Base-by-base conservation (phyloP, 768 basidiomycete genomes). In the Pisolithus marmoratus region DNA sequence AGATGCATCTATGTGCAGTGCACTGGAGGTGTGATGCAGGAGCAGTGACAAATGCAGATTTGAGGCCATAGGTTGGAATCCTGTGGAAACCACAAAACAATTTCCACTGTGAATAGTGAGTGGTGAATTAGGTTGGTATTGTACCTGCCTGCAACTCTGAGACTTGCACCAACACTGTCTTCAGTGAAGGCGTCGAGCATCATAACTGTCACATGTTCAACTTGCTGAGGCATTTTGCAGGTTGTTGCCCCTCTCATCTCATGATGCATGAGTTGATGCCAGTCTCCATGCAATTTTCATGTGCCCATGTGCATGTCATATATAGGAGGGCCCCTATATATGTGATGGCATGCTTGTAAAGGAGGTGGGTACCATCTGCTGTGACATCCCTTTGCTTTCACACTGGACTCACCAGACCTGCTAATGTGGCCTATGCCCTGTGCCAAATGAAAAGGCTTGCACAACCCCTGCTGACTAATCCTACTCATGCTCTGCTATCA, bases 131-230 rank as follows among this genome's bases (percentile, higher is more conserved):
- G 34, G 15, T 34, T n/a, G n/a, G 34, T 5, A 34, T 2, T 12
- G 12, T 64, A 84, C 84, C 79, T 71, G 58, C 83, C 84, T 23
- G 79, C 78, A 44, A 85, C 66, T 52, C 83, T 73, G 54, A 85
- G 56, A 66, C 85, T 86, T 50, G 67, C 69, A 43, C 79, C 79
- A 43, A 72, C 58, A 29, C 75, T 56, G 17, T 63, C 58, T n/a
- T 71, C 63, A 23, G 65, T 62, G 41, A 84, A 63, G 38, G 66
- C 69, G 49, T 69, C 63, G 37, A 85, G 48, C 61, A 64, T 72
- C 44, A 71, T 74, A 19, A 76, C 73, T 41, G 56, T 68, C 19
- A 77, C 81, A 50, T 63, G 60, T 38, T 79, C 76, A 45, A 78
- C 72, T 56, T 74, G 74, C 45, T 73, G 76, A 42, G 78, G 72